phyloP scores from a whole-genome alignment of 2,329 filamentous ascomycete genomes.

The Pseudocercospora cruenta region DNA sequence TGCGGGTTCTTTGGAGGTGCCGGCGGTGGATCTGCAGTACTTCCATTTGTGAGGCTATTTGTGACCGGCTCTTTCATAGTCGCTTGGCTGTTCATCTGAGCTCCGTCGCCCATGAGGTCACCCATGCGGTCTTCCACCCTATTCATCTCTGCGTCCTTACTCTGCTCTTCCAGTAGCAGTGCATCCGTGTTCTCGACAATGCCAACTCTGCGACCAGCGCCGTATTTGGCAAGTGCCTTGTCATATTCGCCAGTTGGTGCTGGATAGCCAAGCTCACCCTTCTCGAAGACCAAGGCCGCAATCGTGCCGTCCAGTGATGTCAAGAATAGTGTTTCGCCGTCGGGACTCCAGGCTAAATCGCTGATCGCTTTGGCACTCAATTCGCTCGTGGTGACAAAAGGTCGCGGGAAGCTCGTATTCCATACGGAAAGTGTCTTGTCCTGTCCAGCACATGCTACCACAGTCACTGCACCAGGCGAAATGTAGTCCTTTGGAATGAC shows the following conservation, averaged over 20 bases:
- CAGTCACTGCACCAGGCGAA: constrained; percentile 70
- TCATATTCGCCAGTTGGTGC: constrained; percentile 87
- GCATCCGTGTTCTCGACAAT: constrained; percentile 92
- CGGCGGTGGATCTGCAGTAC: constrained; percentile 41
- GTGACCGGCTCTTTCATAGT: constrained; percentile 49
- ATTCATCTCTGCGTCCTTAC: constrained; percentile 86
- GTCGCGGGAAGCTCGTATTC: constrained; percentile 94
- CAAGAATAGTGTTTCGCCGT: constrained; percentile 83
- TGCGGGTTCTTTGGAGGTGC: constrained; percentile 54
- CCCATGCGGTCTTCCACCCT: constrained; percentile 96
- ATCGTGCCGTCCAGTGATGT: constrained; percentile 90
- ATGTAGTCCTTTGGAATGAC: constrained; percentile 49
- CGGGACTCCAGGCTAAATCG: constrained; percentile 90
- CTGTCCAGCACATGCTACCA: constrained; percentile 94
- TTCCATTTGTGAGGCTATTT: constrained; percentile 26
- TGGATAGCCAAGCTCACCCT: constrained; percentile 87
- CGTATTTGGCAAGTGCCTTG: constrained; percentile 89
- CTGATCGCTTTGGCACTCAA: constrained; percentile 89
- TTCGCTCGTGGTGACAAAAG: constrained; percentile 87
- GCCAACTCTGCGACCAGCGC: constrained; percentile 83
- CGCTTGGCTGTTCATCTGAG: constrained; percentile 40
- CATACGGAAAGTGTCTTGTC: constrained; percentile 96
- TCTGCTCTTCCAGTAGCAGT: constrained; percentile 78
- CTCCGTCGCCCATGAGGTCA: constrained; percentile 89
- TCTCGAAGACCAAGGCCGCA: constrained; percentile 77